A percentile compares a stretch with the other conserved stretches of the same genome.
phyloP scores from a whole-genome alignment of 2,329 filamentous ascomycete species.

The Tolypocladium amazonense region DNA sequence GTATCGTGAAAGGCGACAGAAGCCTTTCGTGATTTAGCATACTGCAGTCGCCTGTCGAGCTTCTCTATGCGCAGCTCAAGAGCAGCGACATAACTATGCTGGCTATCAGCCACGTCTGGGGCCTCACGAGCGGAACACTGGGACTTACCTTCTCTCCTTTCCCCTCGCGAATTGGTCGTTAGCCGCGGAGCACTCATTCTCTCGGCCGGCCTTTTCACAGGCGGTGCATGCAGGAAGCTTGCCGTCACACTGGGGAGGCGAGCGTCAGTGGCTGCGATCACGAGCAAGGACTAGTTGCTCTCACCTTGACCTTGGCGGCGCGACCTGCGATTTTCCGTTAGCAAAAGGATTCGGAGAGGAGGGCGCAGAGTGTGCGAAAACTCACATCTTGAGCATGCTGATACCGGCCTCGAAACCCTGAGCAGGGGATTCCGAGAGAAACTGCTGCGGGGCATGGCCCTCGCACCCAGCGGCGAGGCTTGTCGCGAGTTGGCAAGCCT shows the following conservation, averaged over 20 bases:
- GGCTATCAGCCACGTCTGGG: background rate
- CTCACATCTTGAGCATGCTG: slow-evolving; percentile 67
- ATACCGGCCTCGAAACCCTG: slow-evolving; percentile 68
- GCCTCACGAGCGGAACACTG: background rate
- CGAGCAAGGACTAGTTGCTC: slow-evolving; percentile 1
- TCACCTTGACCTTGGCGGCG: slow-evolving; percentile 82
- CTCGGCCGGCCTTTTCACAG: slow-evolving; percentile 82
- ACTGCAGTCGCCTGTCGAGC: slow-evolving; percentile 67
- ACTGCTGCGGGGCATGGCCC: slow-evolving; percentile 33
- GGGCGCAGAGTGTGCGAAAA: background rate
- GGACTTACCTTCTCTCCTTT: slow-evolving; percentile 71
- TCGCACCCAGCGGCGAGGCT: slow-evolving; percentile 1
- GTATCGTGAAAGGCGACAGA: slow-evolving; percentile 57
- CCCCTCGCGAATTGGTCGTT: slow-evolving; percentile 94
- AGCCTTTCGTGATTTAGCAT: slow-evolving; percentile 59
- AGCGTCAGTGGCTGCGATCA: background rate
- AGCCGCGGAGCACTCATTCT: slow-evolving; percentile 80
- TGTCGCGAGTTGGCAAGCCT: background rate
- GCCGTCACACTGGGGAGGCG: slow-evolving; percentile 64
- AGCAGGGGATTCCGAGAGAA: slow-evolving; percentile 48
- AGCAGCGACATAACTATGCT: slow-evolving; percentile 72
- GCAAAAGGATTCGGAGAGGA: background rate
- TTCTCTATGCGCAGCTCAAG: slow-evolving; percentile 87
- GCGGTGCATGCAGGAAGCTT: slow-evolving; percentile 92
- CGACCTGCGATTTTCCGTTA: slow-evolving; percentile 40